These are phyloP conservation scores for Lindgomyces ingoldianus DNA, from an alignment of 495 filamentous ascomycete species.

Conservation along the genomic window DNA sequence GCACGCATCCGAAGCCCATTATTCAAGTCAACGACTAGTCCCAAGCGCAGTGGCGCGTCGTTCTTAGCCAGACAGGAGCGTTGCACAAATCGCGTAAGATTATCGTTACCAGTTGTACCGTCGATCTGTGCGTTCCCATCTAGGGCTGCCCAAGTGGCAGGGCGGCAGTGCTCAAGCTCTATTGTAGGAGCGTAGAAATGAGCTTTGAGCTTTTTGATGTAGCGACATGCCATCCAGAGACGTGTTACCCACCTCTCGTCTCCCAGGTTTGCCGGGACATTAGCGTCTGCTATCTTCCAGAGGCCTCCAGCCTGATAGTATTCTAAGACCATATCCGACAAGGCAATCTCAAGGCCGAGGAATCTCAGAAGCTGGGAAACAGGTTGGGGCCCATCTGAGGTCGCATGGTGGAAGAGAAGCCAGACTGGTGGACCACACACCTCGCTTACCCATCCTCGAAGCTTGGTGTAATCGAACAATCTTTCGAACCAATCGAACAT, in stretches of 20 bases:
- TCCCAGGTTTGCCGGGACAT: not conserved
- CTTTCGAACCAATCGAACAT: not conserved
- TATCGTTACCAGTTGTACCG: too few species aligned
- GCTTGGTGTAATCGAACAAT: not conserved
- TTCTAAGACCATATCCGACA: not conserved
- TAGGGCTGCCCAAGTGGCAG: too few species aligned
- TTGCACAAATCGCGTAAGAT: too few species aligned
- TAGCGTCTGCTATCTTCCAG: not conserved
- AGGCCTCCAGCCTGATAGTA: not conserved
- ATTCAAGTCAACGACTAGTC: too few species aligned
- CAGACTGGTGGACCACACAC: not conserved
- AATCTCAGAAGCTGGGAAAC: not conserved
- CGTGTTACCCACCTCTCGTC: not conserved
- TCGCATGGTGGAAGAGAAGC: not conserved
- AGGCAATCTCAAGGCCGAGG: not conserved
- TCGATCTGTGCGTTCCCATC: too few species aligned
- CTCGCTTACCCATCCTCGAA: not conserved
- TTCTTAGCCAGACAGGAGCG: too few species aligned
- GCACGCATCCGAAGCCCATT: not conserved
- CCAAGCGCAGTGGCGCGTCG: too few species aligned
- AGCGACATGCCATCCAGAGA: not conserved
- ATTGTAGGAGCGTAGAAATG: too few species aligned
- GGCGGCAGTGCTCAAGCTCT: too few species aligned
- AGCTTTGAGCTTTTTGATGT: too few species aligned
- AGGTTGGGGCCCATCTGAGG: not conserved